A percentile compares a stretch with the other conserved stretches of the same genome.
Evolutionary conservation across 192 early-diverging fungal species (phyloP).

Genomic region (Mortierella alpina): DNA sequence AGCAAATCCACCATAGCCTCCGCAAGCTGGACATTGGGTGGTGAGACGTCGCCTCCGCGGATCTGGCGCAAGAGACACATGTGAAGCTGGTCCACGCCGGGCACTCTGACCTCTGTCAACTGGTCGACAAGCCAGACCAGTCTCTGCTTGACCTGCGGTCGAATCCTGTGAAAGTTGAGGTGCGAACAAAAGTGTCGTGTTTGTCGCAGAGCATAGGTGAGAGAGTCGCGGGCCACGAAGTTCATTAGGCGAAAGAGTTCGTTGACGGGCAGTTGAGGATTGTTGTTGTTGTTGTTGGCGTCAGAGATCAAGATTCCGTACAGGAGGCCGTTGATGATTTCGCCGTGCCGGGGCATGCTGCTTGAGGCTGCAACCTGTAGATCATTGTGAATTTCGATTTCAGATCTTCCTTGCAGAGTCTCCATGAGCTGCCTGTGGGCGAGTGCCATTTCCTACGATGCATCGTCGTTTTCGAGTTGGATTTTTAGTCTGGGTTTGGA

Average conservation of each 20-base stretch:
- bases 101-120: slow-evolving; percentile 60
- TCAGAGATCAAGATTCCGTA: slow-evolving; percentile 68
- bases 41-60: slow-evolving; percentile 65
- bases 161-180: slow-evolving; percentile 30
- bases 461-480: neutral
- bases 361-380: slow-evolving; percentile 68
- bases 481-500: neutral
- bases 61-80: slow-evolving; percentile 69
- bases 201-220: slow-evolving; percentile 31
- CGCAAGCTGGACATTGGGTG: slow-evolving; percentile 58
- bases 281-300: slow-evolving; percentile 21
- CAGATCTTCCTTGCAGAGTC: slow-evolving; percentile 55
- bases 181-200: slow-evolving; percentile 37
- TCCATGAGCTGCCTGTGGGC: slow-evolving; percentile 40
- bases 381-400: slow-evolving; percentile 69
- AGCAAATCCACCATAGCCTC: slow-evolving; percentile 61
- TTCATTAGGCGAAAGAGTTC: slow-evolving; percentile 69
- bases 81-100: slow-evolving; percentile 64
- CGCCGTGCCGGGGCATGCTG: slow-evolving; percentile 59
- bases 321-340: slow-evolving; percentile 68
- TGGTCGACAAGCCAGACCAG: slow-evolving; percentile 71
- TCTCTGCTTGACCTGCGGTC: slow-evolving; percentile 42
- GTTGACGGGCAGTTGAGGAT: slow-evolving; percentile 9
- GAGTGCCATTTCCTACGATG: slow-evolving; percentile 55
- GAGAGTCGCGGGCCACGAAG: slow-evolving; percentile 70